Percentiles rank a stretch among this genome's conserved stretches.
Conservation (phyloP, 805 yeast species). For the Starmerella tilneyi region DNA sequence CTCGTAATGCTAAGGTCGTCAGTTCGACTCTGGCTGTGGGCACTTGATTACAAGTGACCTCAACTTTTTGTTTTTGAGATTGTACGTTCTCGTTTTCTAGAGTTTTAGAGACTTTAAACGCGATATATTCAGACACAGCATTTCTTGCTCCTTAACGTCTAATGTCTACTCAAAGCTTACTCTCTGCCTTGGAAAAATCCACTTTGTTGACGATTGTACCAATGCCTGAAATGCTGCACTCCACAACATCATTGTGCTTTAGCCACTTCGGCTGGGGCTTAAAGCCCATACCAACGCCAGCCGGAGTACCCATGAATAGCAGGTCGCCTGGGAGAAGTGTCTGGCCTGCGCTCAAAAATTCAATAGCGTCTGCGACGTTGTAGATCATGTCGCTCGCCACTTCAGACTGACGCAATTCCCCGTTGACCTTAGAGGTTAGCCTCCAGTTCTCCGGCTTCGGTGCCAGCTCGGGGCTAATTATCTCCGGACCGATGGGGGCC, state of each 20-base stretch:
- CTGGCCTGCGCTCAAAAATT: conserved; percentile 43
- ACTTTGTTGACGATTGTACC: conserved; percentile 38
- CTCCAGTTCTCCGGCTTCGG: conserved; percentile 30
- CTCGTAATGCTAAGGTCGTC: conserved; percentile 9
- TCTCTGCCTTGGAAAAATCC: conserved; percentile 12
- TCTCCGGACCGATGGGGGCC: conserved; percentile 50
- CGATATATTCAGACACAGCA: too few relatives aligned
- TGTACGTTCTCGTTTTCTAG: not conserved
- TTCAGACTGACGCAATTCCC: conserved; percentile 39
- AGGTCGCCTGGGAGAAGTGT: conserved; percentile 46
- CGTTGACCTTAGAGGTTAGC: conserved; percentile 39
- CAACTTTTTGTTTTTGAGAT: not conserved
- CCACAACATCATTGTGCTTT: conserved; percentile 38
- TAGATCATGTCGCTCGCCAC: conserved; percentile 43
- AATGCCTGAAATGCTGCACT: conserved; percentile 36
- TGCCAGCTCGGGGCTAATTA: conserved; percentile 33
- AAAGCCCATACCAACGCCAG: conserved; percentile 45
- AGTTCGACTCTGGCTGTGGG: conserved; percentile 9
- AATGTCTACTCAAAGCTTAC: not conserved
- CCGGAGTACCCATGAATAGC: conserved; percentile 49
- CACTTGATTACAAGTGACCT: not conserved
- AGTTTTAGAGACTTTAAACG: too few relatives aligned
- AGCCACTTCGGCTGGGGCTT: conserved; percentile 36
- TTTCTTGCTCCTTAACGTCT: not conserved
- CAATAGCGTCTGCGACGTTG: conserved; percentile 35